These are phyloP conservation scores for Mycotypha africana DNA, from an alignment of 371 early-diverging fungal species.

Conservation along the genomic window DNA sequence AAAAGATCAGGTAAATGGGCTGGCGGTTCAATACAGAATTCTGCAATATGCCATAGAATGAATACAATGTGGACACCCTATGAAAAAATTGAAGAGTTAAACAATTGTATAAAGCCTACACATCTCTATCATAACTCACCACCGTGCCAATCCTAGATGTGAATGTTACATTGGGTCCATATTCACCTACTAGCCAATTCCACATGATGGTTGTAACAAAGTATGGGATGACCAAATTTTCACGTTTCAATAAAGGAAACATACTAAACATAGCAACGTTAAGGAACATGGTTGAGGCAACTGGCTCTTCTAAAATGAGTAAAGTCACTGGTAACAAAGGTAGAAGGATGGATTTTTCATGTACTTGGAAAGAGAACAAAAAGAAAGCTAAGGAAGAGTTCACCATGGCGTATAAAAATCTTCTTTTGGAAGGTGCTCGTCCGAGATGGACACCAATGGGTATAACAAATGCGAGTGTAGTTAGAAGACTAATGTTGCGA, in stretches of 20 bases:
- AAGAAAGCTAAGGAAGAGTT: conserved; percentile 85
- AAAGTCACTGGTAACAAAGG: conserved; percentile 75
- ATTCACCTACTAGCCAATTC: conserved; percentile 57
- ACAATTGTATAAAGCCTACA: neutral
- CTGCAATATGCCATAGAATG: conserved; percentile 52
- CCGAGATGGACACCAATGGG: conserved; percentile 66
- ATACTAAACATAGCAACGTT: conserved; percentile 88
- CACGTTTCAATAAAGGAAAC: conserved; percentile 80
- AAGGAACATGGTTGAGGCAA: conserved; percentile 60
- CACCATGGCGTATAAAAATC: conserved; percentile 65
- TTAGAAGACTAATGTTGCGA: conserved; percentile 55
- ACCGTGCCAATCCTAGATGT: conserved; percentile 5
- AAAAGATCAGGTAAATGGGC: conserved; percentile 73
- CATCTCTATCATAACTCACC: conserved; percentile 1
- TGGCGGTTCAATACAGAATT: conserved; percentile 59
- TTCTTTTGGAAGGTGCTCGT: conserved; percentile 38
- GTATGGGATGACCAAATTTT: conserved; percentile 67
- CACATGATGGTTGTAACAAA: conserved; percentile 54
- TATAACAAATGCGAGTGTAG: conserved; percentile 63
- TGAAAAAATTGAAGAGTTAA: neutral
- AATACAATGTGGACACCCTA: conserved; percentile 48
- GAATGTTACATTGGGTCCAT: conserved; percentile 6
- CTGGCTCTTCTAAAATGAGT: conserved; percentile 57
- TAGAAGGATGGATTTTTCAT: conserved; percentile 92
- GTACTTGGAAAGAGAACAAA: conserved; percentile 94